phyloP scores from a whole-genome alignment of 2,329 filamentous ascomycete genomes.

The Colletotrichum camelliae region DNA sequence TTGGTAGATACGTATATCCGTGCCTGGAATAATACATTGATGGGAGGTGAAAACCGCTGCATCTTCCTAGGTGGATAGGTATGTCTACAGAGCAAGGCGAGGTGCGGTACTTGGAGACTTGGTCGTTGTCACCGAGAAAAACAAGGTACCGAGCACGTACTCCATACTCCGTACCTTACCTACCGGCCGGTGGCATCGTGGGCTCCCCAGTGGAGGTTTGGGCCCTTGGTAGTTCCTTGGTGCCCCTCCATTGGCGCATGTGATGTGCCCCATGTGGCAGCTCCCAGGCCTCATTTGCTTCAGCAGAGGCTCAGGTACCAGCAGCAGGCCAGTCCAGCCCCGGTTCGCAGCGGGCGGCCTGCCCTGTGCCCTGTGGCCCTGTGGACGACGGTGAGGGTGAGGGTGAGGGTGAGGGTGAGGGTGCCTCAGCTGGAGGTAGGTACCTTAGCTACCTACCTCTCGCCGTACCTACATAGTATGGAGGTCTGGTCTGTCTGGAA shows the following conservation, averaged over 20 bases:
- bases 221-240: constrained; percentile 16
- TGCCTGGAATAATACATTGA: not conserved
- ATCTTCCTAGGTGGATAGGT: not conserved
- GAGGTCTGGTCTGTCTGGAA: not conserved
- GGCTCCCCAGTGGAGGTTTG: constrained; percentile 5
- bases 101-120: not conserved
- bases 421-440: not conserved
- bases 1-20: not conserved
- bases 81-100: not conserved
- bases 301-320: constrained; percentile 9
- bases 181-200: not conserved
- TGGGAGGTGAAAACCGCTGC: not conserved
- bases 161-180: not conserved
- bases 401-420: not conserved
- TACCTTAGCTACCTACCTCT: not conserved
- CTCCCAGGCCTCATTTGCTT: constrained; percentile 20
- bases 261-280: constrained; percentile 23
- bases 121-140: not conserved
- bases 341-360: not conserved
- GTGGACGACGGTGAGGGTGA: not conserved
- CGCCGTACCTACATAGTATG: not conserved
- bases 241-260: constrained; percentile 23
- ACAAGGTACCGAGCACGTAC: not conserved
- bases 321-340: not conserved
- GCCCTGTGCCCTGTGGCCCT: not conserved